Conservation (phyloP, 192 early-diverging fungal genomes). For the Thoreauomyces humboldtii region DNA sequence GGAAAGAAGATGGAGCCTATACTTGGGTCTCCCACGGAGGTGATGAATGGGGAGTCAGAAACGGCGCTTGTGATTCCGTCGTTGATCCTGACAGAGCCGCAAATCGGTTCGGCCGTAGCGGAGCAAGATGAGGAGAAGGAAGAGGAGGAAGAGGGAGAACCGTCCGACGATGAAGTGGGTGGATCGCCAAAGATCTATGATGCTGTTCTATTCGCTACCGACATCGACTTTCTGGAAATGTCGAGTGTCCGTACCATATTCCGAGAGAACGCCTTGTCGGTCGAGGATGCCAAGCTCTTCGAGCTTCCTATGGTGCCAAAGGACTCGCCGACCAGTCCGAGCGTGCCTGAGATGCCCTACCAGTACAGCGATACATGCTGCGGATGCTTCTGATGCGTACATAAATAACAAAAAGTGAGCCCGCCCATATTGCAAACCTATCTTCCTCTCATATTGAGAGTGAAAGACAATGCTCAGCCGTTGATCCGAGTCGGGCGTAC, state of each 20-base stretch:
- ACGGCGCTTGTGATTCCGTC: too few relatives aligned
- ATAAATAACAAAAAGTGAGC: too few relatives aligned
- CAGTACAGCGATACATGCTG: not conserved
- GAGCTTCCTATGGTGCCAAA: slow-evolving; percentile 42
- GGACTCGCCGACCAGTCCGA: slow-evolving; percentile 2
- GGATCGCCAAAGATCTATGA: slow-evolving; percentile 27
- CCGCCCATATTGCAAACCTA: too few relatives aligned
- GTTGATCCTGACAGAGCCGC: too few relatives aligned
- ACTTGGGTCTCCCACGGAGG: too few relatives aligned
- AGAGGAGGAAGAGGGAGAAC: not conserved
- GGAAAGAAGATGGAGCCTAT: too few relatives aligned
- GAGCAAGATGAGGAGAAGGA: slow-evolving; percentile 4
- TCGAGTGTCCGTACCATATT: slow-evolving; percentile 47
- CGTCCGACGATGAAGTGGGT: not conserved
- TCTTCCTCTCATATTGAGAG: too few relatives aligned
- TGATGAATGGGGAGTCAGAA: too few relatives aligned
- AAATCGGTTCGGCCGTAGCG: too few relatives aligned
- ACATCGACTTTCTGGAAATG: slow-evolving; percentile 59
- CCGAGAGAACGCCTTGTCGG: slow-evolving; percentile 43
- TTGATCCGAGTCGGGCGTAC: too few relatives aligned
- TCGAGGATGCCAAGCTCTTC: slow-evolving; percentile 57
- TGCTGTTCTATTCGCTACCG: slow-evolving; percentile 55
- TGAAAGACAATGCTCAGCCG: too few relatives aligned
- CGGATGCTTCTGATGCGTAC: not conserved
- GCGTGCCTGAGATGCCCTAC: not conserved